Base-by-base conservation (phyloP, 768 basidiomycete genomes). In the Termitomyces titanicus region DNA sequence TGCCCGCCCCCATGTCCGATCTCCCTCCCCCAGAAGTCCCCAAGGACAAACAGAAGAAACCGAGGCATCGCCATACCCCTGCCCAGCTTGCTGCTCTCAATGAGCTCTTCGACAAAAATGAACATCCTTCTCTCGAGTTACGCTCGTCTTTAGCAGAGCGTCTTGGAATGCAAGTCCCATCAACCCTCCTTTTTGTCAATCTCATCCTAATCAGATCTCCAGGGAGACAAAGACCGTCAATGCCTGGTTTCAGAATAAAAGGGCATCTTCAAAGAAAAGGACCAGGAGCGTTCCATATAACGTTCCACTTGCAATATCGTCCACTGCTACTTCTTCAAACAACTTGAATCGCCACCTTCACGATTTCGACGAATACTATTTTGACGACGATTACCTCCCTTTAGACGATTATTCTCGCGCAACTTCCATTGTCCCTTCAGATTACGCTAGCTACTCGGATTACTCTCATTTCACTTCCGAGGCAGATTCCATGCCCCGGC, bases 181-280 rank as follows among this genome's bases (percentile, higher is more conserved):
- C 57, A 56, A 39, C 47, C 38, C 40, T 54, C 34, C 42, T 55
- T 42, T 52, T 43, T 49, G 17, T 27, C 42, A 31, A 53, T 50
- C 43, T 34, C 54, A 46, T 61, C 31, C 53, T 49, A 37, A 49
- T 58, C 50, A 35, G 48, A 45, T 44, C 25, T 51, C 35, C 55
- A 91, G 89, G 85, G 87, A 90, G 68, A 84, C 83, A 69, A 91
- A 91, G 79, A 89, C 87, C 2, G 88, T 91, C 66, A 88, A 88
- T 67, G 86, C 89, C 13, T 91, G 88, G 86, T 92, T 91, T 71
- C 89, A 91, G 73, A 91, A 91, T 68, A 91, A 90, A 76, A 79
- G 89, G 52, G 89, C 89, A 6, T 89, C 88, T 12, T 83, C 82
- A 62, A 91, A 89, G 79, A 91, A 91, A 71, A 79, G 74, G 68